Evolutionary conservation across 2,329 filamentous ascomycete species (phyloP).

Genomic region (Diaporthe amygdali): DNA sequence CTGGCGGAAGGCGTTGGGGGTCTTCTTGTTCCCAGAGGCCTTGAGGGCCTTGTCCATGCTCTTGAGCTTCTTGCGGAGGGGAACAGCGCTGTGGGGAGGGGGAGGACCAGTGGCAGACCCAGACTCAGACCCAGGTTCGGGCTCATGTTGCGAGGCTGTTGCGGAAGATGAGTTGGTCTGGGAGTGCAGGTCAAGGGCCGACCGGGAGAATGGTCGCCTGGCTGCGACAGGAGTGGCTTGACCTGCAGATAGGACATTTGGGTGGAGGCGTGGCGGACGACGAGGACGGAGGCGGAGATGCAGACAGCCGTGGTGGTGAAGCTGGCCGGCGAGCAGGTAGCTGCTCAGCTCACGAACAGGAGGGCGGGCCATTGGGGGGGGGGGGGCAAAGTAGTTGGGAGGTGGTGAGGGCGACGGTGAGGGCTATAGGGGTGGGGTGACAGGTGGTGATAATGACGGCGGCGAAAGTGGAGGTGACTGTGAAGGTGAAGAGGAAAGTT

Average conservation of each 20-base stretch:
- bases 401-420: too few species aligned
- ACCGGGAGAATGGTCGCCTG: conserved; percentile 6
- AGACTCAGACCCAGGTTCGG: neutral
- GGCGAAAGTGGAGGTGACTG: too few species aligned
- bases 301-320: conserved; percentile 49
- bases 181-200: neutral
- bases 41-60: conserved; percentile 64
- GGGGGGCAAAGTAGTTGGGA: neutral
- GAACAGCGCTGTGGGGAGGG: conserved; percentile 39
- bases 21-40: conserved; percentile 47
- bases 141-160: neutral
- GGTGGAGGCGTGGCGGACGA: neutral
- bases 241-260: neutral
- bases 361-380: conserved; percentile 48
- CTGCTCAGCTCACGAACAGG: conserved; percentile 49
- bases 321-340: conserved; percentile 54
- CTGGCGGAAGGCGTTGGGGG: conserved; percentile 52
- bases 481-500: too few species aligned
- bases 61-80: conserved; percentile 75
- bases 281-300: conserved; percentile 15
- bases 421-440: too few species aligned
- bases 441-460: too few species aligned
- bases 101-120: neutral
- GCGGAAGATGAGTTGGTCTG: neutral
- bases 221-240: neutral